Conservation (phyloP, 768 basidiomycete species). For the Peribolospora baueri region DNA sequence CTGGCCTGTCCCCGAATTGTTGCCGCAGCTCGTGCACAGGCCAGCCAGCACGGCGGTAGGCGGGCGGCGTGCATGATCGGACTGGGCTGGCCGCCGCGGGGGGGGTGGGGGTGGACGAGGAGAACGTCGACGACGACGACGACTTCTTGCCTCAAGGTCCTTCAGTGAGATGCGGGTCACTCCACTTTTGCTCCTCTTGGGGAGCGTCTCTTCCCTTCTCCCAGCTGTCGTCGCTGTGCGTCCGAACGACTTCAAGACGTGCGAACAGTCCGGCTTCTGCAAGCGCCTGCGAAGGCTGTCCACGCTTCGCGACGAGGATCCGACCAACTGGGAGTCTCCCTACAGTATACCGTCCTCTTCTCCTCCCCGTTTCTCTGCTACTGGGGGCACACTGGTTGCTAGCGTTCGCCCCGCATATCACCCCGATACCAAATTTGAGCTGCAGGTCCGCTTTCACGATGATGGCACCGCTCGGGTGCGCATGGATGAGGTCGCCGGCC, state of each 20-base stretch:
- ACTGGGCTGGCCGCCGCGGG: no score
- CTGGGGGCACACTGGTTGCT: constrained; percentile 41
- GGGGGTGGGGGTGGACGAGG: no score
- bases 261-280: constrained; percentile 85
- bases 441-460: constrained; percentile 60
- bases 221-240: constrained; percentile 18
- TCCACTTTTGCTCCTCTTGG: no score
- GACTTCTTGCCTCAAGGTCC: no score
- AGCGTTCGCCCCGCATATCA: constrained; percentile 56
- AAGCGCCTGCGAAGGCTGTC: constrained; percentile 67
- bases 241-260: constrained; percentile 75
- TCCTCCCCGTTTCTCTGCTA: constrained; percentile 26
- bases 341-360: constrained; percentile 46
- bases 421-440: constrained; percentile 53
- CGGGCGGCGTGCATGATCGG: no score
- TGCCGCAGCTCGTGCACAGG: no score
- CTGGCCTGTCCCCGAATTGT: no score
- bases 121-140: no score
- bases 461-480: constrained; percentile 74
- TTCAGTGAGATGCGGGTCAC: no score
- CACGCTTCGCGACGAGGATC: constrained; percentile 36
- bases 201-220: constrained; percentile 16
- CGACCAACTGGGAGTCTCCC: constrained; percentile 51
- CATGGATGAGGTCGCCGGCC: constrained; percentile 66
- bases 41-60: no score